Conservation (phyloP, 2,329 filamentous ascomycete genomes). For the Juglanconis oblonga region DNA sequence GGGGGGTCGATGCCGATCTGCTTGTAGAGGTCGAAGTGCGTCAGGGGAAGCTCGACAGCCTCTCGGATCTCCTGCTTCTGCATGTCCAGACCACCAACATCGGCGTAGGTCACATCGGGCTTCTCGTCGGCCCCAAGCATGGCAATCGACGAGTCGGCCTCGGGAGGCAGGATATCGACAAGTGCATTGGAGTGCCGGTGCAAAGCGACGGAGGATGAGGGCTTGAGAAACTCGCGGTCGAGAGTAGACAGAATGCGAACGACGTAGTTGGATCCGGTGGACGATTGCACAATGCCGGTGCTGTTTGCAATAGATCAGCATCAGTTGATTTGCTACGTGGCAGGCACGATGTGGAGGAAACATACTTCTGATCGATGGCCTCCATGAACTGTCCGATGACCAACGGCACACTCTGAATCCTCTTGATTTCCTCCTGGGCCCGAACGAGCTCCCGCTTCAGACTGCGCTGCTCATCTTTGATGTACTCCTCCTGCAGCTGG, state of each 20-base stretch:
- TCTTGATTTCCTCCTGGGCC: constrained; percentile 98
- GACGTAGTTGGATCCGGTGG: constrained; percentile 97
- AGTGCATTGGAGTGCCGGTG: constrained; percentile 98
- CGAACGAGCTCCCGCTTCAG: constrained; percentile 95
- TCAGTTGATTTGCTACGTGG: background rate
- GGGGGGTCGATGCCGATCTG: constrained; percentile 99
- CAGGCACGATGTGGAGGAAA: constrained; percentile 18
- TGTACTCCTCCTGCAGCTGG: constrained; percentile 98
- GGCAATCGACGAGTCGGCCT: constrained; percentile 97
- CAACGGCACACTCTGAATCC: constrained; percentile 95
- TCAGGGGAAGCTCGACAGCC: constrained; percentile 92
- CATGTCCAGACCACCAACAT: constrained; percentile 98
- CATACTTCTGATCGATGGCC: constrained; percentile 97
- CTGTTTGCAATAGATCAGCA: constrained; percentile 42
- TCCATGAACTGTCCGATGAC: constrained; percentile 99
- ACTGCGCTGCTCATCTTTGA: constrained; percentile 99
- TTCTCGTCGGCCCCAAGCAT: constrained; percentile 98
- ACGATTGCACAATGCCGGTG: constrained; percentile 97
- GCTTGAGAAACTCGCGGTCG: constrained; percentile 96
- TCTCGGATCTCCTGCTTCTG: constrained; percentile 99
- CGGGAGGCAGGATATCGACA: constrained; percentile 96
- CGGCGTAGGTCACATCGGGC: constrained; percentile 95
- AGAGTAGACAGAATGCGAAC: constrained; percentile 97
- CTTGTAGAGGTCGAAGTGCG: constrained; percentile 97
- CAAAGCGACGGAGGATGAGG: constrained; percentile 93